A percentile compares a stretch with the other conserved stretches of the same genome.
Evolutionary conservation across 2,329 filamentous ascomycete genomes (phyloP).

Genomic region (Aureobasidium sp.): DNA sequence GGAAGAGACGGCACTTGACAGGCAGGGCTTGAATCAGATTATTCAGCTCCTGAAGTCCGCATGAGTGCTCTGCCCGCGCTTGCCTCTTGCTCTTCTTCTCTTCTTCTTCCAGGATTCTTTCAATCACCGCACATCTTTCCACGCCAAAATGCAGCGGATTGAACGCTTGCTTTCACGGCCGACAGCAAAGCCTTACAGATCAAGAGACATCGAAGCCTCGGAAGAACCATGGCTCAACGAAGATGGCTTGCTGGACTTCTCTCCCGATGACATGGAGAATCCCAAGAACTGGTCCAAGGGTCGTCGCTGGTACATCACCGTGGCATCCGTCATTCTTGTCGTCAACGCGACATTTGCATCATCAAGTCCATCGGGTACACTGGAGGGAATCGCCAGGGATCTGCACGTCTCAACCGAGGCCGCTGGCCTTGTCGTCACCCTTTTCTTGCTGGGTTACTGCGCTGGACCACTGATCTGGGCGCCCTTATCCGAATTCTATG

Average conservation of each 20-base stretch:
- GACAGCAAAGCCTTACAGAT: conserved; percentile 46
- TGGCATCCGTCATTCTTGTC: conserved; percentile 38
- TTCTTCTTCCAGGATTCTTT: neutral
- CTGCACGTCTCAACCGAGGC: conserved; percentile 42
- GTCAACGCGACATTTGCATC: conserved; percentile 50
- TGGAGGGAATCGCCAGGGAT: conserved; percentile 34
- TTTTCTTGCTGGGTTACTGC: conserved; percentile 42
- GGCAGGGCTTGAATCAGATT: neutral
- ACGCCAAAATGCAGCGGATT: conserved; percentile 30
- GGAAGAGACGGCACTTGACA: neutral
- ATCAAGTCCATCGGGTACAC: conserved; percentile 31
- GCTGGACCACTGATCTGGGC: conserved; percentile 55
- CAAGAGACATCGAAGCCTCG: conserved; percentile 29
- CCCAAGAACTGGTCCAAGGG: conserved; percentile 38
- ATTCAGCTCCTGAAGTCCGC: neutral
- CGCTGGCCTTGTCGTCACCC: conserved; percentile 24
- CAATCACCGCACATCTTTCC: neutral
- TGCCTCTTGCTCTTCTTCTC: neutral
- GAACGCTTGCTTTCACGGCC: conserved; percentile 41
- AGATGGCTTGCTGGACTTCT: conserved; percentile 44
- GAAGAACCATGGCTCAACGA: conserved; percentile 38
- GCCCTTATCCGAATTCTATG: conserved; percentile 57
- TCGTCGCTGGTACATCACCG: conserved; percentile 36
- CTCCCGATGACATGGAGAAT: conserved; percentile 43
- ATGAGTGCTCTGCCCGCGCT: neutral